These are phyloP conservation scores for Colletotrichum tanaceti DNA, from an alignment of 2,329 filamentous ascomycete species.

Conservation along the genomic window DNA sequence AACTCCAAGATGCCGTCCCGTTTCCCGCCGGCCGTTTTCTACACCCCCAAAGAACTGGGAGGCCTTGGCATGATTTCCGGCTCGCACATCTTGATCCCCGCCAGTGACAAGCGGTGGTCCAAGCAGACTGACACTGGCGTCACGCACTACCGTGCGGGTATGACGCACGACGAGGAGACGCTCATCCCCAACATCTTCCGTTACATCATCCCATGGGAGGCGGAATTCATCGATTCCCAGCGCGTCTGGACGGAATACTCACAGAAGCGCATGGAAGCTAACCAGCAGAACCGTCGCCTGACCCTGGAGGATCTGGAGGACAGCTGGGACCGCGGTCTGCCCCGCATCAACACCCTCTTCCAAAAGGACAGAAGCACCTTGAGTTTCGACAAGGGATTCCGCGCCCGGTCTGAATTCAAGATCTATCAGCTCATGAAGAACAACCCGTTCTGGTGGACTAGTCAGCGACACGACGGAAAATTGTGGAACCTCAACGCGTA, in stretches of 20 bases:
- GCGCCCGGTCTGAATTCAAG: slow-evolving; percentile 95
- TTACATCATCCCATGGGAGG: slow-evolving; percentile 99
- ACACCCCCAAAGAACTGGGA: slow-evolving; percentile 97
- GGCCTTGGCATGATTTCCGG: slow-evolving; percentile 99
- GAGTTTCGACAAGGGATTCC: slow-evolving; percentile 98
- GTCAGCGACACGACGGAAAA: slow-evolving; percentile 95
- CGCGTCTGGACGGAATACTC: slow-evolving; percentile 99
- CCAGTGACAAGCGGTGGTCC: slow-evolving; percentile 97
- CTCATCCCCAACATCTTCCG: slow-evolving; percentile 99
- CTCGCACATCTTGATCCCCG: slow-evolving; percentile 96
- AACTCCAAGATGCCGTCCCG: slow-evolving; percentile 99
- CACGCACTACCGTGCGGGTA: slow-evolving; percentile 95
- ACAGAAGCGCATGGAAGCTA: slow-evolving; percentile 95
- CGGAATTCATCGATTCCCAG: slow-evolving; percentile 98
- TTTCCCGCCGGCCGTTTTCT: slow-evolving; percentile 98
- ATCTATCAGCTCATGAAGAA: slow-evolving; percentile 99
- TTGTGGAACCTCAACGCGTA: slow-evolving; percentile 98
- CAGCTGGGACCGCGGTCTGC: slow-evolving; percentile 97
- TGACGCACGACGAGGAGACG: slow-evolving; percentile 98
- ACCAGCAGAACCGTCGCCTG: slow-evolving; percentile 94
- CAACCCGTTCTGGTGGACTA: slow-evolving; percentile 99
- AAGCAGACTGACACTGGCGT: slow-evolving; percentile 98
- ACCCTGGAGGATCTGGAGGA: slow-evolving; percentile 97
- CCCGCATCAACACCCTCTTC: slow-evolving; percentile 98
- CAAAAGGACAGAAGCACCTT: slow-evolving; percentile 97